Evolutionary conservation across 352 stramenopile genomes (phyloP), one percentile per base, ranked within the genome.

Genomic region (Aphanomyces cochlioides): DNA sequence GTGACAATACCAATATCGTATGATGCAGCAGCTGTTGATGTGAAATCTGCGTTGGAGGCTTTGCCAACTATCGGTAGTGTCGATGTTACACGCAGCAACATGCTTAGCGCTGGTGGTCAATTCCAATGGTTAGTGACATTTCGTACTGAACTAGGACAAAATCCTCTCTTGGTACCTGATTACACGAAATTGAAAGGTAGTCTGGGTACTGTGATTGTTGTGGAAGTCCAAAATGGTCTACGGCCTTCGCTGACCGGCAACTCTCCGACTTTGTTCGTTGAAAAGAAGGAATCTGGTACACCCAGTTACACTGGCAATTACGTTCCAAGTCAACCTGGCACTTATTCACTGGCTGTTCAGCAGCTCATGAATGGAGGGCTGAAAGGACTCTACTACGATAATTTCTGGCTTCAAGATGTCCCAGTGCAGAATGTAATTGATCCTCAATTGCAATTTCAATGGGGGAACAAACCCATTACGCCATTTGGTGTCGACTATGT

Each of bases 61-160:
- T 66, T 99, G 10, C 74, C 84, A 1, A 90, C 86, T 0, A 73
- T 98, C n/a, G 87, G 89, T 19, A 74, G 82, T 7, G 95, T 98
- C 1, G 93, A 98, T 56, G 90, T 98, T 1, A 90, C 84, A 7
- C 79, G 85, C 28, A 84, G 76, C 0, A 78, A 83, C 38, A 69
- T 88, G n/a, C 69, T 93, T 3, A 87, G 88, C 36, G 77, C 84
- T 4, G 80, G 84, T 4, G 97, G 96, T 57, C 85, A 91, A n/a
- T 95, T 91, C 67, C 72, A 82, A 17, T 99, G 96, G 95, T 75
- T 85, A 47, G 80, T 99, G 15, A 99, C 95, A 34, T 99, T 99
- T 79, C 87, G 93, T 7, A 85, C 87, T 36, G 81, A 91, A 39
- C 71, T 96, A 3, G 90, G 90, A 4, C 79, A 96, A 66, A 77